These are phyloP conservation scores for Endotrypanum monterogeii DNA, from an alignment of 208 protist genomes.

Conservation along the genomic window DNA sequence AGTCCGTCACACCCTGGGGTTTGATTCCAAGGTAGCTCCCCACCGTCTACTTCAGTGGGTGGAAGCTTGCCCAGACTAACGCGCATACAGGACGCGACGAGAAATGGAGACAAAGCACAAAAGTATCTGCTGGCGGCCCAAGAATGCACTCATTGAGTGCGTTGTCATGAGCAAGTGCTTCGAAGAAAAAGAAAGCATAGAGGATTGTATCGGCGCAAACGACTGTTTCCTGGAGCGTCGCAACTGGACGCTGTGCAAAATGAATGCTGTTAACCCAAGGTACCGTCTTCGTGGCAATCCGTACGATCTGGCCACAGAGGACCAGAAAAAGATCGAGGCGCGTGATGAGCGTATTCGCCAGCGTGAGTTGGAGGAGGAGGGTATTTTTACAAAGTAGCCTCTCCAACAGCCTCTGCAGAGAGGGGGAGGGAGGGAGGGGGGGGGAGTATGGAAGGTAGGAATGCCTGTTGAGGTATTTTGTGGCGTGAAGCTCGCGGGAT, in stretches of 20 bases:
- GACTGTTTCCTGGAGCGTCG: conserved; percentile 85
- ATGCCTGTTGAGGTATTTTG: background rate
- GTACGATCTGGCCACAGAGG: conserved; percentile 86
- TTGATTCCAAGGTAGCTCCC: background rate
- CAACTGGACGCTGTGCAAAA: conserved; percentile 90
- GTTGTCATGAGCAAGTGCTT: conserved; percentile 87
- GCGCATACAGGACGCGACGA: background rate
- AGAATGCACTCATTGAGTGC: conserved; percentile 88
- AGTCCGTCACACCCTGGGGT: background rate
- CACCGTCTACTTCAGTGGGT: background rate
- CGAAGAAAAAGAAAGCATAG: conserved; percentile 75
- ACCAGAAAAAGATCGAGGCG: conserved; percentile 88
- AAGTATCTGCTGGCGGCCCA: conserved; percentile 86
- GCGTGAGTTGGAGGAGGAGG: conserved; percentile 84
- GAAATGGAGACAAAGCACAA: conserved; percentile 83
- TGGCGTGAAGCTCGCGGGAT: background rate
- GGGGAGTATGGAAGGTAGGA: too few relatives aligned
- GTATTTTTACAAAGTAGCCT: conserved; percentile 56
- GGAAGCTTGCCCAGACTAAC: background rate
- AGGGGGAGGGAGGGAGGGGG: too few relatives aligned
- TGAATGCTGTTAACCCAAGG: conserved; percentile 87
- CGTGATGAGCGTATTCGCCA: conserved; percentile 78
- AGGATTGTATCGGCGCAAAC: conserved; percentile 78
- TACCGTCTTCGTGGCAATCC: conserved; percentile 88
- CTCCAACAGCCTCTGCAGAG: background rate